Evolutionary conservation across 1,139 yeast species (phyloP).

Genomic region (Yamadazyma pseudoaaseri): DNA sequence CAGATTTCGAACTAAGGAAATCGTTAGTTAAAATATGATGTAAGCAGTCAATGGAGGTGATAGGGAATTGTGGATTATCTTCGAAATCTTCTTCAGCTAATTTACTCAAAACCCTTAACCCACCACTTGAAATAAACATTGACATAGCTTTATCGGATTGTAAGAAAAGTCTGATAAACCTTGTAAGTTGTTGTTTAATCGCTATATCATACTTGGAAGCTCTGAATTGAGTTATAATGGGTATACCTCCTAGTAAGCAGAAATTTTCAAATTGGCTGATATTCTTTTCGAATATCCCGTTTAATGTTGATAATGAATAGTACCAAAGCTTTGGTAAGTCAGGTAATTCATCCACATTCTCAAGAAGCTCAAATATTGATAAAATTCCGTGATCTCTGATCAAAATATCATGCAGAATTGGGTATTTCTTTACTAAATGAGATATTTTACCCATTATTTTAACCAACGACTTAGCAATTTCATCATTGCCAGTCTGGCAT

Average conservation of each 20-base stretch:
- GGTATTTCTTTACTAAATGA: conserved; percentile 42
- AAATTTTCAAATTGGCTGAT: conserved; percentile 46
- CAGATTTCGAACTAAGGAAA: conserved; percentile 48
- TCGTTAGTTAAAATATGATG: conserved; percentile 43
- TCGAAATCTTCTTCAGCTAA: conserved; percentile 57
- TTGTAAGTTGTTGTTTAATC: conserved; percentile 45
- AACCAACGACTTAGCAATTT: conserved; percentile 27
- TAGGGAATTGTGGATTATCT: conserved; percentile 43
- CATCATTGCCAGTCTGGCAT: conserved; percentile 32
- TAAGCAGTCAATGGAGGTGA: conserved; percentile 47
- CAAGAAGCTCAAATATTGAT: conserved; percentile 48
- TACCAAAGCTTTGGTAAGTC: conserved; percentile 36
- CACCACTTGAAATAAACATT: conserved; percentile 58
- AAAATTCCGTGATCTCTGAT: conserved; percentile 51
- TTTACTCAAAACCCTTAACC: conserved; percentile 48
- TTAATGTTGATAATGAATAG: conserved; percentile 41
- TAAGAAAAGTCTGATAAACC: conserved; percentile 39
- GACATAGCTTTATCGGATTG: conserved; percentile 41
- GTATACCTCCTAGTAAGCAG: conserved; percentile 58
- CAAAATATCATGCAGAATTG: conserved; percentile 40
- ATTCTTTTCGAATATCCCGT: conserved; percentile 35
- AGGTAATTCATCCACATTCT: conserved; percentile 34
- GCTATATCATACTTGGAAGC: conserved; percentile 31
- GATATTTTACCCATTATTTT: conserved; percentile 43
- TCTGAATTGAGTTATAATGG: conserved; percentile 46